Conservation (phyloP, 2,329 filamentous ascomycete genomes). For the Sphaerulina populicola region DNA sequence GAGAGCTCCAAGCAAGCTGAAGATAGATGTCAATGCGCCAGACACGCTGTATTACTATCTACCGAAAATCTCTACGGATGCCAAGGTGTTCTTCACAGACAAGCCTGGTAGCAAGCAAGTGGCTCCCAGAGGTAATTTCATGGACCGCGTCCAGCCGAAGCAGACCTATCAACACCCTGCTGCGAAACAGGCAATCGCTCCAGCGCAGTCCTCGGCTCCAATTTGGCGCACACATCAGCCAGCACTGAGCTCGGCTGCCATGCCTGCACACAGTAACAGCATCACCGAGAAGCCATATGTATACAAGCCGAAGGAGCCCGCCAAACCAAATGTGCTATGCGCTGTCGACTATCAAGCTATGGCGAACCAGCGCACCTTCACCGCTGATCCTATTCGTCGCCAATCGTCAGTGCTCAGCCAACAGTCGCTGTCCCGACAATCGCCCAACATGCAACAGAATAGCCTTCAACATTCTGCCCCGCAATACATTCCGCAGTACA, state of each 20-base stretch:
- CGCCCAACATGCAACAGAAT: constrained; percentile 3
- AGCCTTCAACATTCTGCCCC: constrained; percentile 3
- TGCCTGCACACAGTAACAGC: constrained; percentile 12
- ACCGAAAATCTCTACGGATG: constrained; percentile 76
- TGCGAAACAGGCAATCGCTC: constrained; percentile 21
- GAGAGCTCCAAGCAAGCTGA: constrained; percentile 46
- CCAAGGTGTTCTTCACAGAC: constrained; percentile 83
- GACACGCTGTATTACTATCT: constrained; percentile 85
- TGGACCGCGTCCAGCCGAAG: constrained; percentile 54
- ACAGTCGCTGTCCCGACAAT: constrained; percentile 4
- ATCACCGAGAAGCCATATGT: constrained; percentile 30
- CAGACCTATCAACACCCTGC: constrained; percentile 21
- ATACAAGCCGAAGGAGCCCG: constrained; percentile 34
- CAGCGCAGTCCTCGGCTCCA: constrained; percentile 16
- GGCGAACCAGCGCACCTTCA: constrained; percentile 27
- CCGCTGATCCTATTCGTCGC: constrained; percentile 21
- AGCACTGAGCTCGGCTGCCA: constrained; percentile 10
- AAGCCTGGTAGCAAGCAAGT: constrained; percentile 55
- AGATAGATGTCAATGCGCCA: constrained; percentile 62
- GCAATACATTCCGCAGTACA: constrained; percentile 20
- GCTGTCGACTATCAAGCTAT: constrained; percentile 28
- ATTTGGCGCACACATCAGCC: constrained; percentile 16
- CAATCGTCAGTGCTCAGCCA: constrained; percentile 14
- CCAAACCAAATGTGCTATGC: constrained; percentile 23
- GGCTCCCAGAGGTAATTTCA: constrained; percentile 62